Base-by-base conservation (phyloP, 768 basidiomycete genomes). In the Rhodotorula babjevae region DNA sequence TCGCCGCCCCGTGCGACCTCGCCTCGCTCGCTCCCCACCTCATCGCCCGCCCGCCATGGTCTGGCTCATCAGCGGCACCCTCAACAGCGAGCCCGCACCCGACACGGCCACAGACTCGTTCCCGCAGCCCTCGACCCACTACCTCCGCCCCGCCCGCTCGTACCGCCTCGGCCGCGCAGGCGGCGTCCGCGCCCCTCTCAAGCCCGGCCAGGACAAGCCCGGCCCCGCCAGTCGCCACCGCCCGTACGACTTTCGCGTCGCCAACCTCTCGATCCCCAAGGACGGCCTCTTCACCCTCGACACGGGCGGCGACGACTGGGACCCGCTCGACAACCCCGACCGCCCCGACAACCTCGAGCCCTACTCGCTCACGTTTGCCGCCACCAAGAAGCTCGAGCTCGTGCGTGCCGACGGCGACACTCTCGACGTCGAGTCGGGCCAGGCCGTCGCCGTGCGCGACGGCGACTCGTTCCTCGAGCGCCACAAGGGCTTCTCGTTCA, bases 101-200 rank as follows among this genome's bases (percentile, higher is more conserved):
- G 3, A 58, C 68, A 70, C 65, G 21, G 27, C 2, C 0, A 9
- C 27, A 50, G 66, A 71, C 15, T 14, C 44, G 18, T 12, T 50
- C 5, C 70, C 67, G 0, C 1, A 65, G 19, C 27, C 5, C 2
- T 49, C 70, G 0, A 36, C 42, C 5, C 67, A 67, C 57, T 72
- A 68, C 56, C 70, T 75, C 33, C 69, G 70, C 7, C 74, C 74
- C 9, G 0, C 0, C 0, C 53, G 74, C 23, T 10, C 14, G 18
- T 75, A 75, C 74, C 63, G 60, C 50, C 61, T 61, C 40, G 74
- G 70, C 1, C 27, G 69, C 4, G n/a, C 67, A 10, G 73, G 65
- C 36, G 65, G 61, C 2, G 42, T 66, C 15, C 44, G 68, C 19
- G 57, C 57, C 4, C 50, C 57, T 12, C 33, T 42, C 19, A 65